Evolutionary conservation across 108 stramenopile genomes (phyloP).

Genomic region (Parietichytrium sp.): DNA sequence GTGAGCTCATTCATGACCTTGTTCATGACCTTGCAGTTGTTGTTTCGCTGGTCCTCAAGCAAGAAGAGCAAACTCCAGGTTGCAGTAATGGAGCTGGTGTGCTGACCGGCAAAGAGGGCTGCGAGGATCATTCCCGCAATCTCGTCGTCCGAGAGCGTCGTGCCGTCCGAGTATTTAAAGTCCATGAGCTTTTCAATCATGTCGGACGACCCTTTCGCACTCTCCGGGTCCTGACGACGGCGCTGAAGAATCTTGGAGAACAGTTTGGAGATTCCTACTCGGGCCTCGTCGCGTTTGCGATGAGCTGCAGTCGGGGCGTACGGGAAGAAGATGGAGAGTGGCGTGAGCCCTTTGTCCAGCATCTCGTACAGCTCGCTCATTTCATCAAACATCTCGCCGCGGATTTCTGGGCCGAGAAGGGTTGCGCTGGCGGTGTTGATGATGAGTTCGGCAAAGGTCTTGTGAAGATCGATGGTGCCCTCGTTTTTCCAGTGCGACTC

Average conservation of each 20-base stretch:
- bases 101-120: constrained; percentile 97
- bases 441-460: constrained; percentile 83
- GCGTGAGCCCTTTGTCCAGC: constrained; percentile 94
- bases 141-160: constrained; percentile 80
- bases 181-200: constrained; percentile 94
- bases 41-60: constrained; percentile 72
- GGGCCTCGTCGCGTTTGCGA: constrained; percentile 58
- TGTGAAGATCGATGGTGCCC: constrained; percentile 82
- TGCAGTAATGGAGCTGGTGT: constrained; percentile 92
- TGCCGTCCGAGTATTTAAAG: constrained; percentile 94
- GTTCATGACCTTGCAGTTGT: constrained; percentile 43
- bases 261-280: constrained; percentile 85
- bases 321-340: constrained; percentile 94
- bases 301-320: constrained; percentile 86
- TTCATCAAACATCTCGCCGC: constrained; percentile 89
- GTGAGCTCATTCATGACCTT: background rate
- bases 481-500: constrained; percentile 66
- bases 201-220: constrained; percentile 79
- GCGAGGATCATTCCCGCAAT: constrained; percentile 96
- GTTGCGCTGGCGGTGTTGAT: constrained; percentile 93
- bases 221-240: constrained; percentile 72
- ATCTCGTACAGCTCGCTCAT: constrained; percentile 89
- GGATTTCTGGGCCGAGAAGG: constrained; percentile 95
- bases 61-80: constrained; percentile 88
- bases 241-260: constrained; percentile 85